Conservation (phyloP, 306 rosid genomes). For the Casuarina equisetifolia region DNA sequence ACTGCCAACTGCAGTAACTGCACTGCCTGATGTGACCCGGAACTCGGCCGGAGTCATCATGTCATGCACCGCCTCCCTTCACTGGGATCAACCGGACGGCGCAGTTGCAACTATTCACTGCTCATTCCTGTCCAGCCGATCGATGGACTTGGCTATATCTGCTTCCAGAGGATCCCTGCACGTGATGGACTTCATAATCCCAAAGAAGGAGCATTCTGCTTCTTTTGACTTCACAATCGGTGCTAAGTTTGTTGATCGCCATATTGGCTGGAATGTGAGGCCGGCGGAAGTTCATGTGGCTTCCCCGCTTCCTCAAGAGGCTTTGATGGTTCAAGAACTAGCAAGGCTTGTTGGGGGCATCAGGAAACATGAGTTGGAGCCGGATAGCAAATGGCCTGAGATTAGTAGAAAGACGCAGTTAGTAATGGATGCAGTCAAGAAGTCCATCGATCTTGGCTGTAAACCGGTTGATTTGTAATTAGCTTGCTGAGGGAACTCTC, state of each 20-base stretch:
- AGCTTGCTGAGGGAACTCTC: neutral
- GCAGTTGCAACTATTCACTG: conserved; percentile 61
- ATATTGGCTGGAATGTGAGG: conserved; percentile 55
- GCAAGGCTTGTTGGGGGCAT: conserved; percentile 47
- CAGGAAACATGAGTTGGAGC: conserved; percentile 34
- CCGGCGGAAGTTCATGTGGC: conserved; percentile 54
- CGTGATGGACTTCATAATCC: conserved; percentile 63
- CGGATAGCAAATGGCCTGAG: conserved; percentile 59
- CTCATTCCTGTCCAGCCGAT: conserved; percentile 60
- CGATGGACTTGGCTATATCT: conserved; percentile 64
- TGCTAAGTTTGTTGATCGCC: conserved; percentile 62
- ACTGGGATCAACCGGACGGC: conserved; percentile 50
- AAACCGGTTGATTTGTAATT: conserved; percentile 48
- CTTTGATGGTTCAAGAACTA: conserved; percentile 70
- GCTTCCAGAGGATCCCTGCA: conserved; percentile 56
- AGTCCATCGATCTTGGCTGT: conserved; percentile 61
- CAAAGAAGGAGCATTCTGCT: conserved; percentile 53
- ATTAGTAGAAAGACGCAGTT: conserved; percentile 67
- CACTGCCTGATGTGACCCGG: conserved; percentile 48
- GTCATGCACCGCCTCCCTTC: conserved; percentile 57
- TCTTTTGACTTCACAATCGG: conserved; percentile 47
- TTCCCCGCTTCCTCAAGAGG: conserved; percentile 67
- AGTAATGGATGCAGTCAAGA: conserved; percentile 67
- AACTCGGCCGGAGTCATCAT: conserved; percentile 60
- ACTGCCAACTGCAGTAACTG: conserved; percentile 50